Evolutionary conservation across 805 yeast species (phyloP).

Genomic region (Nakazawaea anatomiae): DNA sequence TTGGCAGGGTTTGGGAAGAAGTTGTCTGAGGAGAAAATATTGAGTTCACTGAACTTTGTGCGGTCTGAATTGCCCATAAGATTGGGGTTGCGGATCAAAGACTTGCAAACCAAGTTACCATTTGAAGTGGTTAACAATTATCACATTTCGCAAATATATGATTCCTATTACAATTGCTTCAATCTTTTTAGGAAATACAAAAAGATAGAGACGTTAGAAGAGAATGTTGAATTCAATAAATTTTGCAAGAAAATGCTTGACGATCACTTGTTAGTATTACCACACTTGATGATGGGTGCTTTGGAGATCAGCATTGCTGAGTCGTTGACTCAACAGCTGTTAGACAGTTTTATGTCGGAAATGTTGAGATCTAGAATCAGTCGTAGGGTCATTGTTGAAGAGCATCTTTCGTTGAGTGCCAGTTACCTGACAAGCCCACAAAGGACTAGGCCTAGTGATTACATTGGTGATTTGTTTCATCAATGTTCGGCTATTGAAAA

Average conservation of each 20-base stretch:
- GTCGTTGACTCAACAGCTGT: constrained; percentile 49
- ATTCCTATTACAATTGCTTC: constrained; percentile 82
- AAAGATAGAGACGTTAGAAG: constrained; percentile 60
- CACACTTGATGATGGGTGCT: constrained; percentile 91
- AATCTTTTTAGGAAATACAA: constrained; percentile 76
- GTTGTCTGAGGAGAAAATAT: constrained; percentile 68
- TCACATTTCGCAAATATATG: constrained; percentile 84
- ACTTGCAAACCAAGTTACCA: constrained; percentile 69
- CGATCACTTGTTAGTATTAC: constrained; percentile 75
- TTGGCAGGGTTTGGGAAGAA: constrained; percentile 84
- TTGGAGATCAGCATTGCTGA: constrained; percentile 65
- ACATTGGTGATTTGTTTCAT: constrained; percentile 75
- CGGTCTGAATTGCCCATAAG: constrained; percentile 80
- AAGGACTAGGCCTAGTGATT: constrained; percentile 43
- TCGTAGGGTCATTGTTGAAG: constrained; percentile 86
- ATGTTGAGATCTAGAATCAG: constrained; percentile 83
- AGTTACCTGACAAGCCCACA: constrained; percentile 33
- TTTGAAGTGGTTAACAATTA: constrained; percentile 79
- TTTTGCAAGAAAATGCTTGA: constrained; percentile 61
- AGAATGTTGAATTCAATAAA: constrained; percentile 68
- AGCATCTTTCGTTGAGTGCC: constrained; percentile 72
- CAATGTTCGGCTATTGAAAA: constrained; percentile 70
- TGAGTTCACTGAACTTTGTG: constrained; percentile 85
- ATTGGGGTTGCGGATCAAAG: constrained; percentile 72
- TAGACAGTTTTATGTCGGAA: constrained; percentile 72